phyloP scores from a whole-genome alignment of 257 asterid genomes.

The Solanum paucissectum region DNA sequence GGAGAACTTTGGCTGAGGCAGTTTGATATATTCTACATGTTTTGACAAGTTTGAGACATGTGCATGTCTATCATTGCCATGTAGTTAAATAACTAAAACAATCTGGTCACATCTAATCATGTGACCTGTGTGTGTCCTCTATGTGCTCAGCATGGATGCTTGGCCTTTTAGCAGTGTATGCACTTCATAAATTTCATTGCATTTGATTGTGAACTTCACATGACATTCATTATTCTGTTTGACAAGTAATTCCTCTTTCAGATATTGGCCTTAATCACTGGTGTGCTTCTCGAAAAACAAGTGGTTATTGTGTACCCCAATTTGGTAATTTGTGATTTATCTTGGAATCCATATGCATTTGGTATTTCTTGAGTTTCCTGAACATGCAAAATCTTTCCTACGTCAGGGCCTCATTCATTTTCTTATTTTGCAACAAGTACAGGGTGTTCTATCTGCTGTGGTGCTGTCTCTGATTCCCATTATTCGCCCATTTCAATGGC shows the following conservation, averaged over 20 bases:
- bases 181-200: neutral
- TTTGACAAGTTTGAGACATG: neutral
- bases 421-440: conserved; percentile 7
- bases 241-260: conserved; percentile 13
- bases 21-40: neutral
- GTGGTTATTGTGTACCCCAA: conserved; percentile 74
- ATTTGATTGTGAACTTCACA: neutral
- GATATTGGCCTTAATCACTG: conserved; percentile 70
- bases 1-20: neutral
- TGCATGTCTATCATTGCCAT: neutral
- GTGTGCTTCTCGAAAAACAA: conserved; percentile 85
- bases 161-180: neutral
- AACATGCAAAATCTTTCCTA: neutral
- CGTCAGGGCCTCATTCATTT: neutral
- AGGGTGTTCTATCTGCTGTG: conserved; percentile 86
- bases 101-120: neutral
- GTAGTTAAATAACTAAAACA: neutral
- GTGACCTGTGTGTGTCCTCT: neutral
- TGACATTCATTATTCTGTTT: neutral
- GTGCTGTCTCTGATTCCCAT: conserved; percentile 78
- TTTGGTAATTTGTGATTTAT: conserved; percentile 39
- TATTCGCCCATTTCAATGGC: conserved; percentile 97
- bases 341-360: neutral
- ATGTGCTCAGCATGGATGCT: neutral
- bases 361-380: neutral